Conservation (phyloP, 1,284 basidiomycete species). For the Apiotrichum siamense region DNA sequence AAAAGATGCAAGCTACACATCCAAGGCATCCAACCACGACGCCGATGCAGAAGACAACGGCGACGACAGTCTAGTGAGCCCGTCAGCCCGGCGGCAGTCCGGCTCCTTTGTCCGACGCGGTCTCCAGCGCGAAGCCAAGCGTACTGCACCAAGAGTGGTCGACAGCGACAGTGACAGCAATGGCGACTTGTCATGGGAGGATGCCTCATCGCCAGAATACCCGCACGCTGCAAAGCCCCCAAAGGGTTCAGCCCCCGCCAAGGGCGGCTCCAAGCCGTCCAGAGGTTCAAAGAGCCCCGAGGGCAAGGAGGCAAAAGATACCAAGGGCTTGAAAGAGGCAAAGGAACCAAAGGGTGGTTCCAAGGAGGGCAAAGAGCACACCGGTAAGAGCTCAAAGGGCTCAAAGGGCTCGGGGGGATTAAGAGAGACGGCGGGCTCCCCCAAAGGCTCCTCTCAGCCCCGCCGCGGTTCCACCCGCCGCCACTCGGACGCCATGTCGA, state of each 20-base stretch:
- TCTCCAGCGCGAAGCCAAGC: conserved; percentile 24
- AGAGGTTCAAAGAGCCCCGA: no score
- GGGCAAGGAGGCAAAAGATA: background rate
- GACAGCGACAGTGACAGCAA: conserved; percentile 8
- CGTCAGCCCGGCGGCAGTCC: background rate
- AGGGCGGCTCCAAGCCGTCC: no score
- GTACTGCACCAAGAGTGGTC: conserved; percentile 24
- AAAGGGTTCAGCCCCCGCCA: no score
- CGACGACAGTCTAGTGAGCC: conserved; percentile 3
- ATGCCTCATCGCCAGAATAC: background rate
- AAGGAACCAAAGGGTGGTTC: background rate
- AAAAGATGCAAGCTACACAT: conserved; percentile 16
- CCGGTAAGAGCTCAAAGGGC: background rate
- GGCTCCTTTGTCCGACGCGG: conserved; percentile 2
- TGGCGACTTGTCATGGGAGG: background rate
- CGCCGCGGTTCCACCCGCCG: background rate
- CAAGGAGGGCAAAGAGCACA: background rate
- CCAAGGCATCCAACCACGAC: conserved; percentile 30
- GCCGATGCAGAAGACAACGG: conserved; percentile 48
- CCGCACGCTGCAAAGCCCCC: no score
- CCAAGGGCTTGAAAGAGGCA: background rate
- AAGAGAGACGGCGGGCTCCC: background rate
- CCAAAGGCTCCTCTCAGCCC: background rate
- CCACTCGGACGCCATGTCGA: background rate
- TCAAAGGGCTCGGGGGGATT: background rate